phyloP scores from a whole-genome alignment of 129 eudicot species.

The Artemisia argyi region DNA sequence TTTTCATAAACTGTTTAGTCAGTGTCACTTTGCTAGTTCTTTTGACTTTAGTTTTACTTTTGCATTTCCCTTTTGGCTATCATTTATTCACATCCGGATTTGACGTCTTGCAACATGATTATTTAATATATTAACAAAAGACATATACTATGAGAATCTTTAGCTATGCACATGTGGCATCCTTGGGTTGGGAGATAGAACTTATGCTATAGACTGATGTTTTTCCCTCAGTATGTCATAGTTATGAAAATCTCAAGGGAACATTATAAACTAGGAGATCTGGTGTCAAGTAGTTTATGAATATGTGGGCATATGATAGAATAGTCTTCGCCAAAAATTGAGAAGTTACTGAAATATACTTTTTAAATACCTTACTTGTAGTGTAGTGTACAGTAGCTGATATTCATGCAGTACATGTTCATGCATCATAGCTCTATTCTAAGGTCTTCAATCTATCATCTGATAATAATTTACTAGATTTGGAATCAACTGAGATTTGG shows the following conservation, averaged over 20 bases:
- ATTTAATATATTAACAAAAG: background rate
- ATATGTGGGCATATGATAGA: too few relatives aligned
- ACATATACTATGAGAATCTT: too few relatives aligned
- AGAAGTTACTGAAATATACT: background rate
- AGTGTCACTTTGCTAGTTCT: background rate
- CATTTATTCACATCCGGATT: background rate
- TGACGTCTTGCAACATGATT: background rate
- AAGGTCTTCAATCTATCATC: background rate
- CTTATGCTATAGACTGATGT: too few relatives aligned
- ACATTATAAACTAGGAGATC: too few relatives aligned
- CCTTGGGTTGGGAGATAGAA: too few relatives aligned
- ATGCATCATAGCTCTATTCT: conserved; percentile 8
- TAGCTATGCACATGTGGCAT: too few relatives aligned
- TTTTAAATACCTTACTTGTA: conserved; percentile 13
- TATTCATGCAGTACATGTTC: conserved; percentile 6
- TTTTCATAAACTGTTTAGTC: background rate
- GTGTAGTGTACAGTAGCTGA: conserved; percentile 11
- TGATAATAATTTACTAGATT: conserved; percentile 20
- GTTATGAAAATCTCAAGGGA: too few relatives aligned
- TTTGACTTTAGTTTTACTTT: background rate
- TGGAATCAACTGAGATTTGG: conserved; percentile 21
- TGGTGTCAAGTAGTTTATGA: too few relatives aligned
- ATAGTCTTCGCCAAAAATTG: background rate
- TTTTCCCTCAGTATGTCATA: too few relatives aligned
- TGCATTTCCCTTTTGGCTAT: background rate